Conservation (phyloP, 371 early-diverging fungal genomes). For the Rhizopus delemar region DNA sequence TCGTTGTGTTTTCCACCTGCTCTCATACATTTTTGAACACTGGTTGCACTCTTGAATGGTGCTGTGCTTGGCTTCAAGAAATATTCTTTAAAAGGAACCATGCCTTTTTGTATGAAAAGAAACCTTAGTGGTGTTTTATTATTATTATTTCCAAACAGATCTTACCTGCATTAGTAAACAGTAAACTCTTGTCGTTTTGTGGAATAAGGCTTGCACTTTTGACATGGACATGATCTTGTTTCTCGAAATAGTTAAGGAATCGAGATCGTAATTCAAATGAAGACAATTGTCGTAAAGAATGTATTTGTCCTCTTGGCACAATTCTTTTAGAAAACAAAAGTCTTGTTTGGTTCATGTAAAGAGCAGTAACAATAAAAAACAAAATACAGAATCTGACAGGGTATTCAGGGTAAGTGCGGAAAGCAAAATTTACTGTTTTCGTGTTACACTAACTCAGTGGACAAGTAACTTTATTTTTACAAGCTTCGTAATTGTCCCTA, state of each 20-base stretch:
- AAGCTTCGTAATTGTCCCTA: too few species aligned
- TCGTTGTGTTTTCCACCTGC: conserved; percentile 87
- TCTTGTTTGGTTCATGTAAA: neutral
- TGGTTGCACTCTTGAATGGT: conserved; percentile 62
- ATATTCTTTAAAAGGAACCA: conserved; percentile 79
- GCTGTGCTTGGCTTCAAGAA: conserved; percentile 68
- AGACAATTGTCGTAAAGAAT: conserved; percentile 33
- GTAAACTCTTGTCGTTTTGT: conserved; percentile 67
- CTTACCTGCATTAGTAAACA: conserved; percentile 78
- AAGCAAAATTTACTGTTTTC: too few species aligned
- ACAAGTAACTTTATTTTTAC: too few species aligned
- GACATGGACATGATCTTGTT: conserved; percentile 49
- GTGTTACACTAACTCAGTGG: too few species aligned
- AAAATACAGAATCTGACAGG: too few species aligned
- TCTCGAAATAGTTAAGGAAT: conserved; percentile 56
- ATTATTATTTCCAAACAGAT: neutral
- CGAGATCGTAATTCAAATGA: conserved; percentile 54
- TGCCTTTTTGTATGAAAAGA: conserved; percentile 42
- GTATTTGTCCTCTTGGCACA: conserved; percentile 3
- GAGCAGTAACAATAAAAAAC: neutral
- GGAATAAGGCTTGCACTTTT: conserved; percentile 67
- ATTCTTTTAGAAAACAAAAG: neutral
- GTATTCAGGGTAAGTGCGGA: too few species aligned
- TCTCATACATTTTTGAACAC: conserved; percentile 75
- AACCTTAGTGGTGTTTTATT: neutral